These are phyloP conservation scores for Aspergillus sp. DNA, from an alignment of 2,329 filamentous ascomycete species.

Conservation along the genomic window DNA sequence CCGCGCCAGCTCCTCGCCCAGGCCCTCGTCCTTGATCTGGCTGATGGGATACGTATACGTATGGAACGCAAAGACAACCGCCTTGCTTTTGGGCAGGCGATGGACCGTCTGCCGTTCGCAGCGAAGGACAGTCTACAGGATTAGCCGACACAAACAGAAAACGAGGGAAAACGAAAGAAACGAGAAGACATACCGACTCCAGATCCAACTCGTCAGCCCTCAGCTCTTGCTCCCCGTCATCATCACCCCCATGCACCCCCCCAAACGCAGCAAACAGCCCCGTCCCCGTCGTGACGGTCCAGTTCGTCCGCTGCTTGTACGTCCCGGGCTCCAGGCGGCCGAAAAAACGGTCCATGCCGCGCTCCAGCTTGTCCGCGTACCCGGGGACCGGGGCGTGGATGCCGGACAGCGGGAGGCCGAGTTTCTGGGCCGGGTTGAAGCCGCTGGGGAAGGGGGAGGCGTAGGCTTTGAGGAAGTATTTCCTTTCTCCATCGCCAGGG, in stretches of 20 bases:
- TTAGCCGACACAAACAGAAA: conserved; percentile 7
- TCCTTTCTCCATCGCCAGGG: conserved; percentile 17
- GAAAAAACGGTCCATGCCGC: conserved; percentile 55
- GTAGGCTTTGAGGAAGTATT: conserved; percentile 50
- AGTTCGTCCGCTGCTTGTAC: conserved; percentile 48
- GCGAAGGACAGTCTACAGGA: conserved; percentile 38
- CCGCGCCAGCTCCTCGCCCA: conserved; percentile 42
- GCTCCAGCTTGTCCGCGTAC: conserved; percentile 48
- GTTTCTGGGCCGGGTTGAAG: conserved; percentile 48
- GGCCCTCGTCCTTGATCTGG: conserved; percentile 49
- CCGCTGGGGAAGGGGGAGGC: conserved; percentile 49
- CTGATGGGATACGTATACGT: conserved; percentile 51
- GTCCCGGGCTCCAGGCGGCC: conserved; percentile 43
- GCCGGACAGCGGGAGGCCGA: conserved; percentile 42
- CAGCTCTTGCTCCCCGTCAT: conserved; percentile 13
- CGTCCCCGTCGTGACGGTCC: conserved; percentile 32
- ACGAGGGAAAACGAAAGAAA: no score
- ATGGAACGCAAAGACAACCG: conserved; percentile 53
- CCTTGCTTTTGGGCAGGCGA: conserved; percentile 44
- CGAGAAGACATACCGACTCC: conserved; percentile 27
- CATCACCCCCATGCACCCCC: conserved; percentile 20
- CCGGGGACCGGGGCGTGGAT: conserved; percentile 53
- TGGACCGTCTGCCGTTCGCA: conserved; percentile 55
- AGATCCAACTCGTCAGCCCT: conserved; percentile 35
- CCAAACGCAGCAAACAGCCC: conserved; percentile 34